A percentile compares a stretch with the other conserved stretches of the same genome.
Evolutionary conservation across 2,329 filamentous ascomycete genomes (phyloP).

Genomic region (Pseudogymnoascus sp.): DNA sequence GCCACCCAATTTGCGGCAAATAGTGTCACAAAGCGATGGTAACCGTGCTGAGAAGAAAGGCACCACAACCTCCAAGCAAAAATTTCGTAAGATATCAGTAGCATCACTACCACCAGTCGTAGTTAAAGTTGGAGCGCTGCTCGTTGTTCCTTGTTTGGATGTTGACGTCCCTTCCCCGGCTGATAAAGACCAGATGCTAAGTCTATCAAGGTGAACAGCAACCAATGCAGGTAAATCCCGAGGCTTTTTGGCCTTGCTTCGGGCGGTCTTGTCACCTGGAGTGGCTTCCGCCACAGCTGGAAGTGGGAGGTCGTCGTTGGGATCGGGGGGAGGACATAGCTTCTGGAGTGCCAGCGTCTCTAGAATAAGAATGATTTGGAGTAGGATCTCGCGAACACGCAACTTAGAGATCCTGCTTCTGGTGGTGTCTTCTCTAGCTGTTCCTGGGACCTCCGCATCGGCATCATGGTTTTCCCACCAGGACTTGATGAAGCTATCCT

Average conservation of each 20-base stretch:
- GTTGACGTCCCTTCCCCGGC: conserved; percentile 9
- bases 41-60: conserved; percentile 74
- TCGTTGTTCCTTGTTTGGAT: conserved; percentile 13
- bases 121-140: not conserved
- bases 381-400: conserved; percentile 66
- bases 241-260: conserved; percentile 27
- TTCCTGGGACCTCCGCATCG: conserved; percentile 39
- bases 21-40: conserved; percentile 60
- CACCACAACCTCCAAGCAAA: conserved; percentile 72
- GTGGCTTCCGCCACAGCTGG: conserved; percentile 22
- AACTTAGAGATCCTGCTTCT: conserved; percentile 58
- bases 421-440: conserved; percentile 42
- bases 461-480: conserved; percentile 64
- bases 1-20: conserved; percentile 70
- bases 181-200: conserved; percentile 70
- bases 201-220: conserved; percentile 66
- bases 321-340: conserved; percentile 34
- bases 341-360: conserved; percentile 64
- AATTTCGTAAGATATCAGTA: conserved; percentile 60
- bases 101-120: conserved; percentile 11
- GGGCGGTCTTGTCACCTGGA: conserved; percentile 19
- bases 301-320: conserved; percentile 25
- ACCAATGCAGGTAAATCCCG: conserved; percentile 58
- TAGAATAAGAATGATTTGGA: conserved; percentile 72
- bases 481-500: conserved; percentile 54